Percentiles rank a stretch among this genome's conserved stretches.
Conservation (phyloP, 345 rosid species). For the Arabidopsis suecica region DNA sequence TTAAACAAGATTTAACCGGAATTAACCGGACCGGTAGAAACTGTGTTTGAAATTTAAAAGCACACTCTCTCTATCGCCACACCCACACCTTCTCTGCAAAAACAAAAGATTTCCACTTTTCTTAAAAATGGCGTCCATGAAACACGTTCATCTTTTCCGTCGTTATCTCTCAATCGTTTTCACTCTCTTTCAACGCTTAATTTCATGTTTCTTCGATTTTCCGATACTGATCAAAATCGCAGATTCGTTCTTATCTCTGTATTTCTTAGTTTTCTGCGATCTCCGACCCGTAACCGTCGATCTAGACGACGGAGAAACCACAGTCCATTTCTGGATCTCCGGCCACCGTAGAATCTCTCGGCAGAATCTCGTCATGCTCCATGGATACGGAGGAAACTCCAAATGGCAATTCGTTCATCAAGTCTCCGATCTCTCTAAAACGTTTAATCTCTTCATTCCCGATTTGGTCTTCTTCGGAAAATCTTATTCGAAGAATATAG, state of each 20-base stretch:
- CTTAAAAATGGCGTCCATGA: slow-evolving; percentile 44
- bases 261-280: slow-evolving; percentile 52
- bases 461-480: slow-evolving; percentile 75
- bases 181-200: slow-evolving; percentile 33
- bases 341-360: slow-evolving; percentile 48
- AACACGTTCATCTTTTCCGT: slow-evolving; percentile 37
- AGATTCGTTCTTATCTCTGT: slow-evolving; percentile 52
- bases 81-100: background rate
- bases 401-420: slow-evolving; percentile 75
- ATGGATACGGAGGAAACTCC: slow-evolving; percentile 75
- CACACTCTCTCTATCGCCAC: slow-evolving; percentile 6
- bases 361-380: slow-evolving; percentile 64
- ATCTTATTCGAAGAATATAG: slow-evolving; percentile 47
- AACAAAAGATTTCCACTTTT: background rate
- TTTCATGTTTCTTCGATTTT: slow-evolving; percentile 29
- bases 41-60: slow-evolving; percentile 13
- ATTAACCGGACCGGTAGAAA: background rate
- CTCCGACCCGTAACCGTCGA: slow-evolving; percentile 66
- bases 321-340: slow-evolving; percentile 69
- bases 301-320: slow-evolving; percentile 61
- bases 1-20: slow-evolving; percentile 3
- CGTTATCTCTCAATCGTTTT: slow-evolving; percentile 30
- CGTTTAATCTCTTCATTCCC: slow-evolving; percentile 66
- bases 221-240: slow-evolving; percentile 50
- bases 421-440: slow-evolving; percentile 53